Percentiles rank a stretch among this genome's conserved stretches.
These are phyloP conservation scores for Lodderomyces orthopsilosis DNA, from an alignment of 1,139 yeast genomes.

Conservation along the genomic window DNA sequence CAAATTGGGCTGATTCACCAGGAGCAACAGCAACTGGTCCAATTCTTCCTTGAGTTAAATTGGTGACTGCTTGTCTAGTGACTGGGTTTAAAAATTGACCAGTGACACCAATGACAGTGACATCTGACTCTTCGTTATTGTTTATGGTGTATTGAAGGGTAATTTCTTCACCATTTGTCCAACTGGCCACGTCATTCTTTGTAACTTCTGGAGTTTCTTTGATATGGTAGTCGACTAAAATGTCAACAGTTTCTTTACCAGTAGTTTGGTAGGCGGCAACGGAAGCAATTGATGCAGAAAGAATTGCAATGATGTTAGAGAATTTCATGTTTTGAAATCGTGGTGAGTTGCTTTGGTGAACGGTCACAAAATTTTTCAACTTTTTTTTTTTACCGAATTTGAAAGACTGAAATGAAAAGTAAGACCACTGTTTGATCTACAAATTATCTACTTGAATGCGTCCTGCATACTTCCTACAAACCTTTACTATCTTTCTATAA, in stretches of 20 bases:
- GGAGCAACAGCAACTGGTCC: conserved; percentile 59
- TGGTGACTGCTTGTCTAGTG: conserved; percentile 50
- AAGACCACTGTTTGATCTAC: not conserved
- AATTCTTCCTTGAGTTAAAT: conserved; percentile 62
- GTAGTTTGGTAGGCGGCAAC: conserved; percentile 20
- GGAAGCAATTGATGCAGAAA: conserved; percentile 17
- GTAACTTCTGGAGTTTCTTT: conserved; percentile 39
- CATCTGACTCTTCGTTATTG: conserved; percentile 54
- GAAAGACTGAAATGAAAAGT: too few relatives aligned
- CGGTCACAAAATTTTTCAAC: too few relatives aligned
- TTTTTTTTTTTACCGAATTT: conserved; percentile 3
- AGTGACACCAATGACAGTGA: conserved; percentile 67
- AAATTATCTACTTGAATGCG: too few relatives aligned
- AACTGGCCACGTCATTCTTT: conserved; percentile 37
- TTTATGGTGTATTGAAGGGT: conserved; percentile 52
- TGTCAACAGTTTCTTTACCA: conserved; percentile 26
- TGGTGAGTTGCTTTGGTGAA: too few relatives aligned
- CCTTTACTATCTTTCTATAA: not conserved
- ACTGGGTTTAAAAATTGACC: conserved; percentile 64
- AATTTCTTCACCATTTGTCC: conserved; percentile 52
- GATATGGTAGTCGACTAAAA: conserved; percentile 41
- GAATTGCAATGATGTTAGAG: conserved; percentile 17
- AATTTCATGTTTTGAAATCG: conserved; percentile 19
- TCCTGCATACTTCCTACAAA: too few relatives aligned
- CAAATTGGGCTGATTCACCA: conserved; percentile 48